Evolutionary conservation across 805 yeast species (phyloP), one percentile per base, ranked within the genome.

Genomic region (Candida sakaeoensis): DNA sequence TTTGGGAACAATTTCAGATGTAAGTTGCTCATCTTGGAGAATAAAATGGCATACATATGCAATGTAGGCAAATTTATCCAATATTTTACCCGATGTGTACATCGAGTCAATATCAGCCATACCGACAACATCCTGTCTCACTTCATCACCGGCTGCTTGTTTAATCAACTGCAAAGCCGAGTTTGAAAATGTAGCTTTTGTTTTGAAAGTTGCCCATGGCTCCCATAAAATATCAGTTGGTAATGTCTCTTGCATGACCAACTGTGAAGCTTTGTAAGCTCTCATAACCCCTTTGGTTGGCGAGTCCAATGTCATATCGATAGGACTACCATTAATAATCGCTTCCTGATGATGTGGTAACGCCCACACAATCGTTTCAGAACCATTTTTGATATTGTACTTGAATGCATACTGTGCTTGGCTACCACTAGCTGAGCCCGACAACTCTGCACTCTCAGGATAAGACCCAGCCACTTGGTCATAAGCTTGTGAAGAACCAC

Each of bases 51-150:
- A 79, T 8, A 81, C 86, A 46, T 84, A 84, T 10, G 88, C 69
- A 38, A 93, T 74, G 71, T 85, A 84, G 0, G 98, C 96, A 61
- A 85, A 93, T 63, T 90, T 93, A 49, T 89, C 96, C 36, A 90
- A 65, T 19, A 79, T 72, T 58, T 93, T 91, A 9, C 98, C 99
- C 2, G 95, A 75, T 15, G 86, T 80, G 62, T 91, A 91, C 85
- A 90, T 90, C 0, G 96, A 87, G 46, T 87, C 87, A 8, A 82
- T 65, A 51, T 83, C 65, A n/a, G 83, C 73, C 58, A 72, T 75
- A 13, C 70, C 73, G 3, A 63, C 61, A 25, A 83, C 72, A 45
- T 82, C 85, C 38, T 68, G 76, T 21, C 69, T 52, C 8, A 75
- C 58, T 49, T 85, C 93, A 4, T 57, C 44, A n/a, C 50, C 54